These are phyloP conservation scores for Spencermartinsiella ligniputridi DNA, from an alignment of 1,139 yeast species.

Conservation along the genomic window DNA sequence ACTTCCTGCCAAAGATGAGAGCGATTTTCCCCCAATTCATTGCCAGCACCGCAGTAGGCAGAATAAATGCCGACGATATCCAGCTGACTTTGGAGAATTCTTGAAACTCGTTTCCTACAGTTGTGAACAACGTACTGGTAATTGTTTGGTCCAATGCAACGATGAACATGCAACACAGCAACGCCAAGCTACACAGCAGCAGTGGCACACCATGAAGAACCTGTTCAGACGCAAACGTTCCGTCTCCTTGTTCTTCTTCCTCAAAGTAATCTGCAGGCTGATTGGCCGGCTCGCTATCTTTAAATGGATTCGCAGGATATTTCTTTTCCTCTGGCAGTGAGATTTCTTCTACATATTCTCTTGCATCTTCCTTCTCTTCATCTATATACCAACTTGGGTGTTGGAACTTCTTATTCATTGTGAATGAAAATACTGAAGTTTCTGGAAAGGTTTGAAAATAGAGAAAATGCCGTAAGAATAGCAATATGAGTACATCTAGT, in stretches of 20 bases:
- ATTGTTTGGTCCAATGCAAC: slow-evolving; percentile 69
- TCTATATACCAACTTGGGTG: background rate
- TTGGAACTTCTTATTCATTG: background rate
- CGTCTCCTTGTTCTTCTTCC: slow-evolving; percentile 8
- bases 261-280: background rate
- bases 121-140: slow-evolving; percentile 52
- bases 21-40: slow-evolving; percentile 62
- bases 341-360: slow-evolving; percentile 6
- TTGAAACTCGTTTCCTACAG: slow-evolving; percentile 51
- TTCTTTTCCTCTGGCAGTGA: background rate
- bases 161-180: slow-evolving; percentile 25
- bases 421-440: too few species aligned
- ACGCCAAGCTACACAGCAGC: slow-evolving; percentile 2
- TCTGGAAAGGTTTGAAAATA: too few species aligned
- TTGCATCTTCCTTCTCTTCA: slow-evolving; percentile 1
- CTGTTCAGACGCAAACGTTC: slow-evolving; percentile 5
- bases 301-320: background rate
- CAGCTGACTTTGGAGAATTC: slow-evolving; percentile 56
- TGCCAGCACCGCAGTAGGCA: slow-evolving; percentile 58
- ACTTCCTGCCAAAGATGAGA: slow-evolving; percentile 58
- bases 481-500: too few species aligned
- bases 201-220: slow-evolving; percentile 7
- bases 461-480: too few species aligned
- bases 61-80: slow-evolving; percentile 56
- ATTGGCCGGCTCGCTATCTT: background rate